A percentile compares a stretch with the other conserved stretches of the same genome.
phyloP scores from a whole-genome alignment of 176 grass and related monocot species.

The Bromus sterilis region DNA sequence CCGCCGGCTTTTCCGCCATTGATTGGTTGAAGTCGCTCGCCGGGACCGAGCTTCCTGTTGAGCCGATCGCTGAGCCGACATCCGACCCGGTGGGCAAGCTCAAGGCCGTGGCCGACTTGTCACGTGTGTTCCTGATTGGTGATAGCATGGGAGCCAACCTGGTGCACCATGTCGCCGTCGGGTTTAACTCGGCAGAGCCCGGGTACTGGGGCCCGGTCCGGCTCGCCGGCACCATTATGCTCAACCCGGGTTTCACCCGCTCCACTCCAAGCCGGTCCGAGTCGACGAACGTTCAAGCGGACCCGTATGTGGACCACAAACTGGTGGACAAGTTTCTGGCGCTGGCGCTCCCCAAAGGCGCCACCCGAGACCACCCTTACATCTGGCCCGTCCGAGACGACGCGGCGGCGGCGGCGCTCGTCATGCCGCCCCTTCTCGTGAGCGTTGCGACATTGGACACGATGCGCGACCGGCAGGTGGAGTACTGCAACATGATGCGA shows the following conservation, averaged over 20 bases:
- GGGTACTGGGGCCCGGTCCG: neutral
- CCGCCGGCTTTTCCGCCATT: neutral
- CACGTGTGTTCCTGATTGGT: neutral
- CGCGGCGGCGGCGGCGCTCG: neutral
- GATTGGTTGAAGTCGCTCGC: neutral
- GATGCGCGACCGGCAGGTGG: neutral
- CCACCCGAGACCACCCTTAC: neutral
- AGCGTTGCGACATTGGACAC: neutral
- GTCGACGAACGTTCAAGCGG: neutral
- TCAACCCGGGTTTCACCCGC: neutral
- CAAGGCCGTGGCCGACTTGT: neutral
- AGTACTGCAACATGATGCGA: neutral
- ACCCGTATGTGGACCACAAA: neutral
- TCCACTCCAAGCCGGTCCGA: neutral
- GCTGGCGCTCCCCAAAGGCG: neutral
- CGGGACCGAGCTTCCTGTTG: neutral
- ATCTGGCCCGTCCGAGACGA: neutral
- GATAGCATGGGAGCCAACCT: conserved; percentile 5
- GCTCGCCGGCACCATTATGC: neutral
- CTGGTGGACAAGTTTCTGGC: neutral
- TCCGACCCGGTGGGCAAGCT: neutral
- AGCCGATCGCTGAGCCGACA: neutral
- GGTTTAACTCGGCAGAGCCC: neutral
- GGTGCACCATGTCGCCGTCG: neutral
- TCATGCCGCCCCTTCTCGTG: neutral